These are phyloP conservation scores for Chalaropsis thielavioides DNA, from an alignment of 2,329 filamentous ascomycete species.

Conservation along the genomic window DNA sequence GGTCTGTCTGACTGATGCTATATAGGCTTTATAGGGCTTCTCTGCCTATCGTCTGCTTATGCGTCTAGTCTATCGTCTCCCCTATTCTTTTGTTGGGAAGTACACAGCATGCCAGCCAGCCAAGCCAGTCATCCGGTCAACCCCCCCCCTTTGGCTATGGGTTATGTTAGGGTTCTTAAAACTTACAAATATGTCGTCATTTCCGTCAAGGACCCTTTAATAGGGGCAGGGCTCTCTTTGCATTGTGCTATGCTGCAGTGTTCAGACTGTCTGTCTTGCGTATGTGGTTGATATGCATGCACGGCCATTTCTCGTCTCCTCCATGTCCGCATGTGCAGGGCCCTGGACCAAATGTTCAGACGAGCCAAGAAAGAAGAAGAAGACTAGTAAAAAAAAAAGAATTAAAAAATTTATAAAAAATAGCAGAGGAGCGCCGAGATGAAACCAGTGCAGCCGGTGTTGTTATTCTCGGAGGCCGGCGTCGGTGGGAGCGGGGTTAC, in stretches of 20 bases:
- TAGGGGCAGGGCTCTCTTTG: not conserved
- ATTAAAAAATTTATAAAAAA: not conserved
- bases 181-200: not conserved
- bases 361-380: not conserved
- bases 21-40: too few species aligned
- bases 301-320: not conserved
- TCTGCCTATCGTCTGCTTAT: too few species aligned
- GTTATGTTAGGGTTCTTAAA: too few species aligned
- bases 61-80: too few species aligned
- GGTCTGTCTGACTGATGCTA: too few species aligned
- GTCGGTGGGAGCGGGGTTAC: not conserved
- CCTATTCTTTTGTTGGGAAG: too few species aligned
- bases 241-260: not conserved
- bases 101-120: too few species aligned
- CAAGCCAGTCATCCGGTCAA: too few species aligned
- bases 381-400: slow-evolving; percentile 14
- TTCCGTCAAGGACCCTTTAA: not conserved
- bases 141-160: too few species aligned
- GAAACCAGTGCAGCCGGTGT: too few species aligned
- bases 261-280: not conserved
- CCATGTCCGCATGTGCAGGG: not conserved
- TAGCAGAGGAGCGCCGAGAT: too few species aligned
- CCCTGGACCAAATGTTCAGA: not conserved
- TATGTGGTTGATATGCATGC: not conserved
- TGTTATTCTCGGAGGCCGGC: not conserved